Conservation (phyloP, 495 filamentous ascomycete genomes). For the Antarctomyces pellizariae region DNA sequence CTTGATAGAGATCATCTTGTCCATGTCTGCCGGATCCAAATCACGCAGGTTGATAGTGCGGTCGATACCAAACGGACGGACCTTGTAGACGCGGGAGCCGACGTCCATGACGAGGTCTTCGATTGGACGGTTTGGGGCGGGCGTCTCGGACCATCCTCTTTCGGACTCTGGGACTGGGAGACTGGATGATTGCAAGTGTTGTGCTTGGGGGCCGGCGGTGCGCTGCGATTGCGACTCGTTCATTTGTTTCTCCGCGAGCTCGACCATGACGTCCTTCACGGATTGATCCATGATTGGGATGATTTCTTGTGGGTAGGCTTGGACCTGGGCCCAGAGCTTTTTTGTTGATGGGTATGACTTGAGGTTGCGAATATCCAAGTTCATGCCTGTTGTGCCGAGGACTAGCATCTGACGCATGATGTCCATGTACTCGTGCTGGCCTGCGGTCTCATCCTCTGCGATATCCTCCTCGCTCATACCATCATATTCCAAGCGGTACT, state of each 20-base stretch:
- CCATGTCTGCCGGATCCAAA: conserved; percentile 80
- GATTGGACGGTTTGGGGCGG: conserved; percentile 10
- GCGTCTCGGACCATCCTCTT: conserved; percentile 26
- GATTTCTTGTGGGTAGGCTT: conserved; percentile 83
- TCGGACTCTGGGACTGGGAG: conserved; percentile 57
- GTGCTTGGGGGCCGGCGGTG: conserved; percentile 21
- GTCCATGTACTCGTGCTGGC: conserved; percentile 56
- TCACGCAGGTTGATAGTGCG: conserved; percentile 78
- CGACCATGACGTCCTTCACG: conserved; percentile 82
- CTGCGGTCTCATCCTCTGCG: conserved; percentile 31
- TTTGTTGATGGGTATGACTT: conserved; percentile 79
- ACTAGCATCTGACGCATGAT: conserved; percentile 78
- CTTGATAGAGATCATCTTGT: conserved; percentile 90
- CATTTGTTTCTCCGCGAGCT: conserved; percentile 66
- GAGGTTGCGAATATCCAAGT: conserved; percentile 72
- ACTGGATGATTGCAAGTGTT: conserved; percentile 37
- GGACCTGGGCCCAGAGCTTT: conserved; percentile 88
- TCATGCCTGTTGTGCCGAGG: conserved; percentile 59
- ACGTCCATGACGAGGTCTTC: conserved; percentile 33
- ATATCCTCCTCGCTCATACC: conserved; percentile 63
- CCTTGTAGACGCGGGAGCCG: conserved; percentile 33
- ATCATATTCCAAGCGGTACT: conserved; percentile 78
- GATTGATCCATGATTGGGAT: conserved; percentile 89
- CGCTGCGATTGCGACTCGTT: conserved; percentile 31
- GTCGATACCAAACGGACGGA: conserved; percentile 78